Base-by-base conservation (phyloP, 176 grass and related monocot species). In the Oryza coarctata region DNA sequence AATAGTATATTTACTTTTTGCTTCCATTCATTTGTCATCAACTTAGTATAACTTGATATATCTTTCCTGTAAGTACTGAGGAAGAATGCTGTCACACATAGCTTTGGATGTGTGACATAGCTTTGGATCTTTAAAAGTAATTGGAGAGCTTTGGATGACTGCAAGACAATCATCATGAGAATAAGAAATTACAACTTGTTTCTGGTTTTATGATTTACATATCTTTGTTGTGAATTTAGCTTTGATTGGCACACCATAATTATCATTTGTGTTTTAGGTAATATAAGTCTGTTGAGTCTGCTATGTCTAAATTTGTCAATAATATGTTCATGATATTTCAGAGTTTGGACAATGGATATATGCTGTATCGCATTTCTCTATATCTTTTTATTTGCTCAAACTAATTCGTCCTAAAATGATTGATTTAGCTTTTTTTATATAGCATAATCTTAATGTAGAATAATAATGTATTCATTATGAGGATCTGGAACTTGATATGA, bases 51-150 rank as follows among this genome's bases (percentile, higher is more conserved):
- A 6, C 70, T 71, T 40, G 20, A 22, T 77, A 43, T 64, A 31
- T 77, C 20, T 25, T 69, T 84, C 8, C 70, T 22, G 12, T 71
- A 47, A 71, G 33, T 71, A 85, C 39, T 18, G 7, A 27, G 30
- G 18, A 70, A 23, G 55, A 60, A 60, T 60, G 55, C 9, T 60
- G 8, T 60, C 55, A 8, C 22, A 25, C 55, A 60, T 60, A 25
- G 55, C 55, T n/a, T n/a, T n/a, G n/a, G n/a, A n/a, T n/a, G n/a
- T n/a, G n/a, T n/a, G n/a, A n/a, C n/a, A n/a, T n/a, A n/a, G n/a
- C n/a, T n/a, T n/a, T n/a, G n/a, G n/a, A n/a, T 57, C 20, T n/a
- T 57, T 7, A 57, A 6, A n/a, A 57, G 52, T 57, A n/a, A 57
- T n/a, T n/a, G 20, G 52, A 57, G 52, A 20, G 52, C 17, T 57